Conservation (phyloP, 768 basidiomycete genomes). For the Boletus bicolor region DNA sequence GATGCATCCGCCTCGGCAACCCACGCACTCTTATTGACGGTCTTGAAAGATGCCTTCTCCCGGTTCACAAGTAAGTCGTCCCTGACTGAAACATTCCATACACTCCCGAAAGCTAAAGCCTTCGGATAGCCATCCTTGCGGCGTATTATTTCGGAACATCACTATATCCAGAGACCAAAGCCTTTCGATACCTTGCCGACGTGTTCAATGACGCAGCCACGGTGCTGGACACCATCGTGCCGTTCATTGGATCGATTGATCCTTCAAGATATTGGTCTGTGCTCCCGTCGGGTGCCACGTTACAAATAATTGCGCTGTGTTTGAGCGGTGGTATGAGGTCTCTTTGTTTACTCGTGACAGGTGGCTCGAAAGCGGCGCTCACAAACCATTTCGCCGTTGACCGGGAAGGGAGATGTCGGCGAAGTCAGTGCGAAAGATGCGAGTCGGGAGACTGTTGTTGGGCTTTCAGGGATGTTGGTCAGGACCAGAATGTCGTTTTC, state of each 20-base stretch:
- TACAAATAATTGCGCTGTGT: conserved; percentile 52
- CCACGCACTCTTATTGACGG: conserved; percentile 57
- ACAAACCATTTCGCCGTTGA: conserved; percentile 56
- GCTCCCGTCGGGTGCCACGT: conserved; percentile 25
- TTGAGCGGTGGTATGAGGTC: conserved; percentile 56
- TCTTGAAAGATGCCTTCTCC: conserved; percentile 63
- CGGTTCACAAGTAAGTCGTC: conserved; percentile 55
- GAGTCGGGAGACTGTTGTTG: conserved; percentile 69
- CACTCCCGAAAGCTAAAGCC: background rate
- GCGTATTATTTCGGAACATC: conserved; percentile 63
- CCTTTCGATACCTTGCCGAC: conserved; percentile 64
- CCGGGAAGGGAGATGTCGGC: conserved; percentile 58
- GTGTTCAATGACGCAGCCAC: conserved; percentile 61
- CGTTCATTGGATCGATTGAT: conserved; percentile 40
- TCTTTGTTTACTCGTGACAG: conserved; percentile 60
- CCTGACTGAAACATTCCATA: background rate
- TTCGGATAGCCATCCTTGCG: conserved; percentile 52
- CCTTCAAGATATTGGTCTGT: conserved; percentile 34
- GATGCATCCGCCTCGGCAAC: conserved; percentile 64
- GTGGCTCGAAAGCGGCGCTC: conserved; percentile 68
- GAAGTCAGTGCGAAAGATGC: conserved; percentile 72
- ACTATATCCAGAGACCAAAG: conserved; percentile 68
- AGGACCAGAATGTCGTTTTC: conserved; percentile 14
- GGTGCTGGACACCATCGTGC: conserved; percentile 58
- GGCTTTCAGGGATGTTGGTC: conserved; percentile 65